These are phyloP conservation scores for Petasospora fabianii DNA, from an alignment of 1,139 yeast genomes.

Conservation along the genomic window DNA sequence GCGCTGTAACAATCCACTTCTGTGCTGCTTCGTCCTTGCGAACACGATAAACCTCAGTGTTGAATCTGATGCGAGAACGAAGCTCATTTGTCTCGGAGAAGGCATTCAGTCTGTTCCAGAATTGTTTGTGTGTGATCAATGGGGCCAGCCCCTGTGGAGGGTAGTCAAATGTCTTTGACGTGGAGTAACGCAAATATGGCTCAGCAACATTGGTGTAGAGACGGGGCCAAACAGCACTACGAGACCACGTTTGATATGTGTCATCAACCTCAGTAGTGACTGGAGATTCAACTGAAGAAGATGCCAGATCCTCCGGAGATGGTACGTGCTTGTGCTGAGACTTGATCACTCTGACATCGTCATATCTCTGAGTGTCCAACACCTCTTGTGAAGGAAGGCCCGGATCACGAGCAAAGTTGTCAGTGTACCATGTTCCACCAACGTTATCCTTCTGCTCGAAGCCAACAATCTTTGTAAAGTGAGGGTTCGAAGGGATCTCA, in stretches of 20 bases:
- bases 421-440: slow-evolving; percentile 38
- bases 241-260: slow-evolving; percentile 33
- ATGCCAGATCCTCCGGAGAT: slow-evolving; percentile 21
- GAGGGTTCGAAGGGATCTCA: slow-evolving; percentile 15
- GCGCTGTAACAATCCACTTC: slow-evolving; percentile 40
- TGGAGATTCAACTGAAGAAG: slow-evolving; percentile 18
- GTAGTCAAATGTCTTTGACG: slow-evolving; percentile 29
- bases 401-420: slow-evolving; percentile 21
- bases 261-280: slow-evolving; percentile 24
- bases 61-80: slow-evolving; percentile 32
- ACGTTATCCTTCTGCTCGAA: slow-evolving; percentile 34
- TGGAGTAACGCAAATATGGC: slow-evolving; percentile 39
- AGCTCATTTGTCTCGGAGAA: slow-evolving; percentile 35
- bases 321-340: slow-evolving; percentile 24
- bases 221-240: slow-evolving; percentile 40
- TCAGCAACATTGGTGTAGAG: slow-evolving; percentile 48
- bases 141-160: slow-evolving; percentile 33
- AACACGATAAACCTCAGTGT: slow-evolving; percentile 40
- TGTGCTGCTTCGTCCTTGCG: slow-evolving; percentile 27
- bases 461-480: slow-evolving; percentile 32
- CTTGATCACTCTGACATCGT: slow-evolving; percentile 24
- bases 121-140: slow-evolving; percentile 40
- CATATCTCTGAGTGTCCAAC: slow-evolving; percentile 25
- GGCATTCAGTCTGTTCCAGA: slow-evolving; percentile 32
- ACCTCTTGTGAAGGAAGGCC: slow-evolving; percentile 27